Evolutionary conservation across 331 rosid genomes (phyloP).

Genomic region (Cydonia oblonga): DNA sequence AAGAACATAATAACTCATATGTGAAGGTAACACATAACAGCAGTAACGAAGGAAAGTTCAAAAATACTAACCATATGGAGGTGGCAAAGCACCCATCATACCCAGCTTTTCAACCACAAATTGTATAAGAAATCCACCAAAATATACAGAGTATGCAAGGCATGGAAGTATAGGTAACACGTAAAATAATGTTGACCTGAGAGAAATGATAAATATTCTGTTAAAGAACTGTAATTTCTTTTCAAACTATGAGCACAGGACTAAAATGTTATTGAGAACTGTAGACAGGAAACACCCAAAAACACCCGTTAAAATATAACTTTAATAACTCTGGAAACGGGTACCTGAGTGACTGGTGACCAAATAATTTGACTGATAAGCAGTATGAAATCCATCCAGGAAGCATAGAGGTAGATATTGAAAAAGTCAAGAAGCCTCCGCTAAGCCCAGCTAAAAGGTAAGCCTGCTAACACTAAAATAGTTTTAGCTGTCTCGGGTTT

Average conservation of each 20-base stretch:
- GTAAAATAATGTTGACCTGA: constrained; percentile 68
- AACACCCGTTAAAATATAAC: not conserved
- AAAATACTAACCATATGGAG: constrained; percentile 70
- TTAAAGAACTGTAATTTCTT: not conserved
- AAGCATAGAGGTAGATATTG: constrained; percentile 58
- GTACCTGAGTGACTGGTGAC: constrained; percentile 63
- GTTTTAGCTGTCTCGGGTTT: constrained; percentile 26
- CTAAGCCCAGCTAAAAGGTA: constrained; percentile 74
- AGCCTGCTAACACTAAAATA: constrained; percentile 50
- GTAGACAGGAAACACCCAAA: not conserved
- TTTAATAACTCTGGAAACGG: not conserved
- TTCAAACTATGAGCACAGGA: not conserved
- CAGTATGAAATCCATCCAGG: constrained; percentile 62
- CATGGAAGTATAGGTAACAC: constrained; percentile 72
- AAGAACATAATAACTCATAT: not conserved
- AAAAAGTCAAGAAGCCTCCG: constrained; percentile 84
- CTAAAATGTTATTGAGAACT: not conserved
- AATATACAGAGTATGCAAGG: constrained; percentile 69
- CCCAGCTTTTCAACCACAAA: constrained; percentile 96
- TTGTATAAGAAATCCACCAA: constrained; percentile 80
- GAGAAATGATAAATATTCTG: constrained; percentile 1
- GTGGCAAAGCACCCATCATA: constrained; percentile 97
- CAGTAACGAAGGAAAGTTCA: not conserved
- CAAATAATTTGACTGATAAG: constrained; percentile 50
- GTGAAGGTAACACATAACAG: constrained; percentile 9